Conservation (phyloP, 2,329 filamentous ascomycete genomes). For the Scleromitrula shiraiana region DNA sequence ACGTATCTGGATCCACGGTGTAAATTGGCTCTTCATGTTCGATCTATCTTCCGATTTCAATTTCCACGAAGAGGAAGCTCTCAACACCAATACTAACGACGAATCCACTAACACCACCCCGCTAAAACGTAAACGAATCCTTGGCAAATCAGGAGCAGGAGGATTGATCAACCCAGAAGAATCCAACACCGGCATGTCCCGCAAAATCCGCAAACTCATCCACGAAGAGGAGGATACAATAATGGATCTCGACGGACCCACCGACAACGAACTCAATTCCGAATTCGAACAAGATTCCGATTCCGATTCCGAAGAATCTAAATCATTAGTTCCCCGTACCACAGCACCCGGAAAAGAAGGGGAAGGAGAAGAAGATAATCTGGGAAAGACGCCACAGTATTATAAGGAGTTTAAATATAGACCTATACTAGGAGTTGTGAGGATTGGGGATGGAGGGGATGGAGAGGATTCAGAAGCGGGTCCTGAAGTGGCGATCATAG, state of each 20-base stretch:
- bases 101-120: too few relatives aligned
- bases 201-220: conserved; percentile 31
- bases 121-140: conserved; percentile 7
- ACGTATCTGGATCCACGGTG: conserved; percentile 81
- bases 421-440: conserved; percentile 71
- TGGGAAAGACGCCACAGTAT: conserved; percentile 7
- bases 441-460: conserved; percentile 30
- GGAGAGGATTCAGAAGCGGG: conserved; percentile 30
- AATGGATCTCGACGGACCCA: conserved; percentile 18
- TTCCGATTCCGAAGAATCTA: background rate
- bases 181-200: conserved; percentile 29
- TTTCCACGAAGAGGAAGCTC: conserved; percentile 11
- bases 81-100: background rate
- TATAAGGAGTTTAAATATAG: conserved; percentile 93
- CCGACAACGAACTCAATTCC: background rate
- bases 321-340: conserved; percentile 7
- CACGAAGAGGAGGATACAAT: conserved; percentile 35
- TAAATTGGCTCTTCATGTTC: conserved; percentile 85
- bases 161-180: conserved; percentile 34
- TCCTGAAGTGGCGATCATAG: conserved; percentile 79
- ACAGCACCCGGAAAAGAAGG: conserved; percentile 21
- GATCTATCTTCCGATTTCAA: conserved; percentile 62
- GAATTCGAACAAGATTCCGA: background rate
- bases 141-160: conserved; percentile 43
- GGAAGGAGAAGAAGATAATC: conserved; percentile 22